Evolutionary conservation across 345 rosid genomes (phyloP).

Genomic region (Citrus cavaleriei): DNA sequence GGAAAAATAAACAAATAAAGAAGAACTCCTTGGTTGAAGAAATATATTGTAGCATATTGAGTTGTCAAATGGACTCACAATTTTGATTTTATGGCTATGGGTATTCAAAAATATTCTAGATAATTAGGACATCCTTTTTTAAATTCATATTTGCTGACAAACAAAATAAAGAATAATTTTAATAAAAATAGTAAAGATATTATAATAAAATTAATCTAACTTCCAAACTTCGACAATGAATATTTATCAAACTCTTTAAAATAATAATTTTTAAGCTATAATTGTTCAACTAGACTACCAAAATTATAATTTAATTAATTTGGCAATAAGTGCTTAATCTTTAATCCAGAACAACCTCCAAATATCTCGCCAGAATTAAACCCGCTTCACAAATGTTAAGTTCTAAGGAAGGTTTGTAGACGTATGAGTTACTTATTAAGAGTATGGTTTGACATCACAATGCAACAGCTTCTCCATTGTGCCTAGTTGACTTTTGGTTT

Average conservation of each 20-base stretch:
- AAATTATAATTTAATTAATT: background rate
- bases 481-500: conserved; percentile 17
- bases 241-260: no score
- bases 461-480: conserved; percentile 4
- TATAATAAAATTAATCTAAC: no score
- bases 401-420: background rate
- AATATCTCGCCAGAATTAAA: background rate
- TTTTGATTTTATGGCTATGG: background rate
- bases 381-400: background rate
- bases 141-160: background rate
- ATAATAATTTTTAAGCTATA: no score
- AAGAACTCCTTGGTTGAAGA: no score
- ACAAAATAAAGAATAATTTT: background rate
- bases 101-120: background rate
- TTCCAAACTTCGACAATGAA: no score
- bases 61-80: background rate
- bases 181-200: no score
- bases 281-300: no score
- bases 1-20: background rate
- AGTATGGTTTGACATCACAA: conserved; percentile 18
- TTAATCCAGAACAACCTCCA: background rate
- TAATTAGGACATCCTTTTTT: no score
- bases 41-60: background rate
- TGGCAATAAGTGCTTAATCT: background rate
- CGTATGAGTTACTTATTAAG: background rate